A percentile compares a stretch with the other conserved stretches of the same genome.
phyloP scores from a whole-genome alignment of 352 stramenopile genomes.

The Thalassiosira exigua region DNA sequence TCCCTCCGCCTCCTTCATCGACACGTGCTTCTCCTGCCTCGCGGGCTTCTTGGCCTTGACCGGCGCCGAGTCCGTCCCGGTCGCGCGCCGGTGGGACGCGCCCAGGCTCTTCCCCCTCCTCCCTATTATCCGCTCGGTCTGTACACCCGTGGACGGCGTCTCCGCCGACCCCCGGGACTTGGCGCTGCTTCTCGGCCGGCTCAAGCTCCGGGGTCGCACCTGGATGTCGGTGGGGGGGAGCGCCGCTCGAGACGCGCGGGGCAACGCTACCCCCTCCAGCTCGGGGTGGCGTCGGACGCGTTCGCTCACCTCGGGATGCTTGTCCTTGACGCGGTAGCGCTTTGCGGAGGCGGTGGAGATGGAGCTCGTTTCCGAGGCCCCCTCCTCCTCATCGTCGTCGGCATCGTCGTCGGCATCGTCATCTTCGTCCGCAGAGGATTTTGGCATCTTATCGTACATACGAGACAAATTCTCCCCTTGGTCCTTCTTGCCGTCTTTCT shows the following conservation, averaged over 20 bases:
- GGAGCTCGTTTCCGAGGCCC: conserved; percentile 24
- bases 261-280: conserved; percentile 5
- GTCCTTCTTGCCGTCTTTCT: too few relatives aligned
- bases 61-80: too few relatives aligned
- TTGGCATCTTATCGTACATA: background rate
- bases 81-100: background rate
- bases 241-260: background rate
- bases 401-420: background rate
- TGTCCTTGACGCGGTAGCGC: conserved; percentile 24
- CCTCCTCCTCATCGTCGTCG: conserved; percentile 17
- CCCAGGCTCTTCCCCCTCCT: background rate
- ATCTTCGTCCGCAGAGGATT: background rate
- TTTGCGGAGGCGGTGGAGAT: conserved; percentile 35
- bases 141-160: too few relatives aligned
- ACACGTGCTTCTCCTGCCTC: too few relatives aligned
- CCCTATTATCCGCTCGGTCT: too few relatives aligned
- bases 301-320: too few relatives aligned
- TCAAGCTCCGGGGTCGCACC: background rate
- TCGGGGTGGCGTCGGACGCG: conserved; percentile 10
- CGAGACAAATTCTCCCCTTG: too few relatives aligned
- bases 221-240: too few relatives aligned
- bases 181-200: background rate
- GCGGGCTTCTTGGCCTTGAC: too few relatives aligned
- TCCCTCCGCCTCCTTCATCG: too few relatives aligned
- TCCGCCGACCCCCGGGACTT: too few relatives aligned